Base-by-base conservation (phyloP, 108 stramenopile species). In the Skeletonema costatum region DNA sequence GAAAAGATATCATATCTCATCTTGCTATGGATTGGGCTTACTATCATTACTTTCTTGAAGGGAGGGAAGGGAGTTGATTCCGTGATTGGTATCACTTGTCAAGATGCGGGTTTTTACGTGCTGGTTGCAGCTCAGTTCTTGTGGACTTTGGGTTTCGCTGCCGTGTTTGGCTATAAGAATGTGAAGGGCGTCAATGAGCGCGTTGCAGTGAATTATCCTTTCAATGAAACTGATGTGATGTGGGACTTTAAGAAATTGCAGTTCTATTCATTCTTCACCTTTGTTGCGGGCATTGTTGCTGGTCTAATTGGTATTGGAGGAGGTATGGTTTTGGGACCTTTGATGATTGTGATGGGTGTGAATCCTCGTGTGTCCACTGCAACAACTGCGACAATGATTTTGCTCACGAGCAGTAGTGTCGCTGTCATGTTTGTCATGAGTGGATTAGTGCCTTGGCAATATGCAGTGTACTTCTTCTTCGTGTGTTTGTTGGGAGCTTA, bases 281-380 rank as follows among this genome's bases (percentile, higher is more conserved):
- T 90, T 70, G 31, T 88, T 41, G 88, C 92, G 4, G 92, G 92
- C 9, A 65, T 89, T 60, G 84, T 90, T 38, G 92, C 88, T 19
- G 89, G 88, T 50, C 41, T 93, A 30, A 87, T 93, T 73, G 92
- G 92, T 29, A 88, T 93, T 67, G 92, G 92, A 31, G 92, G 92
- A 16, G 92, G 89, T n/a, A 93, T 90, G 87, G 86, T 93, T 6
- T 41, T 88, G 25, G 88, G 87, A 12, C 92, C 92, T 5, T 66
- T 93, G 16, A 89, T 93, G 88, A 59, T 93, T 6, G 82, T 85
- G 31, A 89, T 89, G 88, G 88, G 89, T 29, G 76, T 93, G 33
- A 60, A 93, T 67, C 92, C 92, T 11, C 67, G 78, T 19, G 92
- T 93, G 2, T 87, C 87, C 5, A 85, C 83, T 44, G 88, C 92